These are phyloP conservation scores for Actinomucor elegans DNA, from an alignment of 371 early-diverging fungal species.

Conservation along the genomic window DNA sequence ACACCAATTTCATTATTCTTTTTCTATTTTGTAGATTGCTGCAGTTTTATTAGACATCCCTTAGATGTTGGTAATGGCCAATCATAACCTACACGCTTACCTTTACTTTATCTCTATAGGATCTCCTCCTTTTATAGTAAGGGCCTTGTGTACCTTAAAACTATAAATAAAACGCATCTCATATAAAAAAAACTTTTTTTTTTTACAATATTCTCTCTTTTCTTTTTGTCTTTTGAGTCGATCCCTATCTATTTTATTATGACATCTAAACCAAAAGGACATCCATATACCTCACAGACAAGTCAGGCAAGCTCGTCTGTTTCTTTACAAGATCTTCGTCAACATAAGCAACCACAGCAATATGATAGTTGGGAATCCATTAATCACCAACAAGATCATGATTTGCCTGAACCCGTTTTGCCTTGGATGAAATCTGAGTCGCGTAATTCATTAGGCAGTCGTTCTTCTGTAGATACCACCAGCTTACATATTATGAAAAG, in stretches of 20 bases:
- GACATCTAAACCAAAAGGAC: background rate
- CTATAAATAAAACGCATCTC: background rate
- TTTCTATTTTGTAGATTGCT: too few species aligned
- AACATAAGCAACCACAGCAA: background rate
- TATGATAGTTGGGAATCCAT: constrained; percentile 7
- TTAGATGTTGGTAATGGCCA: too few species aligned
- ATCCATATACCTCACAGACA: constrained; percentile 2
- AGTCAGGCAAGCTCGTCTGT: constrained; percentile 18
- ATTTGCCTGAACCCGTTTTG: constrained; percentile 42
- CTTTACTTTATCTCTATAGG: too few species aligned
- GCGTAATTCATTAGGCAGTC: constrained; percentile 31
- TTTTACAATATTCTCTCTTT: background rate
- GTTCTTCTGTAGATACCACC: constrained; percentile 24
- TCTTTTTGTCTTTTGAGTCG: background rate
- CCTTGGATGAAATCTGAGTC: constrained; percentile 52
- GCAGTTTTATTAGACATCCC: background rate
- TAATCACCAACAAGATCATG: background rate
- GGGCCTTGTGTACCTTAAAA: constrained; percentile 2
- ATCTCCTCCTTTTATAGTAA: too few species aligned
- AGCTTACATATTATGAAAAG: constrained; percentile 47
- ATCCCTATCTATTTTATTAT: background rate
- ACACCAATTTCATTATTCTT: background rate
- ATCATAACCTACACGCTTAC: too few species aligned
- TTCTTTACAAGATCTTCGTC: constrained; percentile 6
- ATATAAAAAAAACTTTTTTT: constrained; percentile 5